Base-by-base conservation (phyloP, 78 protist genomes). In the Dictyostelium intermedium region DNA sequence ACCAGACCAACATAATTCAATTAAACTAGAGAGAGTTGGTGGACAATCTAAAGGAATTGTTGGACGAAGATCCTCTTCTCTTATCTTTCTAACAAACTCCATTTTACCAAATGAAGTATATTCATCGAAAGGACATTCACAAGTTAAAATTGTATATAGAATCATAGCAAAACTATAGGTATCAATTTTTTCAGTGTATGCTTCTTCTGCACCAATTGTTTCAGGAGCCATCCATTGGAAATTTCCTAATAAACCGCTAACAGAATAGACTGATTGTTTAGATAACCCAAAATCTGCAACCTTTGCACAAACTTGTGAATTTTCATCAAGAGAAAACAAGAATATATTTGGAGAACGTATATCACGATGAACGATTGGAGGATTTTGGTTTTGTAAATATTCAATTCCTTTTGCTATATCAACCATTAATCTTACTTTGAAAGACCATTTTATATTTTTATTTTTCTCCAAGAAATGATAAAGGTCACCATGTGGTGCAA, bases 151-250 rank as follows among this genome's bases (percentile, higher is more conserved):
- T 47, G 87, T 87, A 41, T 60, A 94, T 16, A 86, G 63, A 63
- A 94, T 61, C 86, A 87, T 80, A 0, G 95, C 93, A 56, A 87
- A 94, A n/a, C 82, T 53, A 25, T 87, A 94, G 16, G 93, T 85
- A 81, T 94, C 96, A 6, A 87, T 73, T 47, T 89, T 89, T 81
- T 89, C 94, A 7, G 92, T 84, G 91, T 83, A 85, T 41, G 85
- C 37, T 66, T 77, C 91, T 50, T 93, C 93, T 1, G 87, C 91
- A 53, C 96, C 94, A 81, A 93, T 84, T 13, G 92, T 78, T 43
- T 93, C 96, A 10, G 96, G 96, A 0, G 96, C 96, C 91, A 93
- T 85, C 96, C 96, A 93, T 39, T 84, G 82, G 63, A 76, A 63
- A 10, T 84, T 80, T 20, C 79, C 83, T 6, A 82, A 43, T 3